Evolutionary conservation across 2,329 filamentous ascomycete genomes (phyloP), one percentile per base, ranked within the genome.

Genomic region (Dactylellina leptospora): DNA sequence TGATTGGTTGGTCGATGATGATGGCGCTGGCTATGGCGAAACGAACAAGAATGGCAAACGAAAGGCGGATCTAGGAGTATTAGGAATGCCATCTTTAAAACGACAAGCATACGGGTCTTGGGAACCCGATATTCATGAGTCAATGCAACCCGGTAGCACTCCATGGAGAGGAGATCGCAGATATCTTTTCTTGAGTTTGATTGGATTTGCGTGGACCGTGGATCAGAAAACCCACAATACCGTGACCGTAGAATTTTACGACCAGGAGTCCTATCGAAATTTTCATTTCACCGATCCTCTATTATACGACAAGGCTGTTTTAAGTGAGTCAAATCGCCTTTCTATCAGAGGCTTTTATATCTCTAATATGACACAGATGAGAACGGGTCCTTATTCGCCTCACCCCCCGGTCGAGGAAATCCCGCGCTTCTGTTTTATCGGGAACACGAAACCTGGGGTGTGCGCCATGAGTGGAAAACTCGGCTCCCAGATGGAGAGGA

Each of bases 221-320:
- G 91, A 96, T 76, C 95, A 99, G 80, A 93, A 97, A 77, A 90
- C 90, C 0, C 90, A 93, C 76, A 87, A 97, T 78, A 99, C 95
- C 1, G 89, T 99, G 9, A 97, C 93, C 0, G 93, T 97, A 1
- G 95, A 97, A 77, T 99, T 99, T 79, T 97, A 97, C 79, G 96
- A 99, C 79, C 90, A 92, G 68, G 92, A 96, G 76, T 54, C 51
- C n/a, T 76, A 74, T 27, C 86, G 93, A 50, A 92, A 97, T 79
- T 97, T 97, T 77, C 95, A 97, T 81, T 97, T 99, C 79, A 97
- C 93, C 10, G 95, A 99, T 78, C 93, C 92, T 0, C 97, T 92
- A 78, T 84, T 92, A 2, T 97, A 97, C 80, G 95, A 99, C 81
- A 97, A 96, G 80, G 93, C 95, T 18, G 97, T 93, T 77, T 83